Evolutionary conservation across 1,284 basidiomycete species (phyloP), one percentile per base, ranked within the genome.

Genomic region (Psilocybe mexicana): DNA sequence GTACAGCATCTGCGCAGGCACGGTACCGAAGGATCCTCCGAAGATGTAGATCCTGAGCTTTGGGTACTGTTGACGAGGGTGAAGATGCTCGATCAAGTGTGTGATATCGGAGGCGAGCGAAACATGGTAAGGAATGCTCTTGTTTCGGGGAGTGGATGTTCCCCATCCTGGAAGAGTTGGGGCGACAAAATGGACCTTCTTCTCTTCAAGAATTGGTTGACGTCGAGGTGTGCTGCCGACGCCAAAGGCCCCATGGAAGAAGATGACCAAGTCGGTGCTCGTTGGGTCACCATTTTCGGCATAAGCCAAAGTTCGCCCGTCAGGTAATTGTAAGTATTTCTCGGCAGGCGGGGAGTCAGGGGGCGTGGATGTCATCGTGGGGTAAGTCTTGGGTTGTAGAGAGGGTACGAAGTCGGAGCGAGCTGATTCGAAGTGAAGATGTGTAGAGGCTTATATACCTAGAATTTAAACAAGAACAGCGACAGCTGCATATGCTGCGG

Each of bases 151-250:
- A 0, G 83, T 82, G 1, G 84, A 79, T 45, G 73, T 72, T 1
- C 82, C 77, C 81, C 83, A 85, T 2, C 83, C 84, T 8, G 82
- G 78, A 23, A 85, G 76, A 3, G 83, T 80, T 0, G 81, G 82
- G 6, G 76, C 72, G 43, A 86, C 63, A 54, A 71, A 70, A 63
- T 82, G 82, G 1, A 79, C 65, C 40, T 74, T 64, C 62, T 74
- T 77, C n/a, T 76, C 70, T 6, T 72, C 45, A 54, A 83, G 65
- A 25, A 67, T 61, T 14, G 63, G 70, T 2, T 75, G 70, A 2
- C 69, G 61, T 4, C 59, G 58, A 23, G 70, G 67, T 5, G 75
- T 74, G 26, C 74, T 72, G 2, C 82, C 83, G 18, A 85, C 65
- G 45, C 73, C 69, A 63, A 86, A 83, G 6, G 73, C 70, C 8